A percentile compares a stretch with the other conserved stretches of the same genome.
Conservation (phyloP, 768 basidiomycete genomes). For the Boletus rubescentipes region DNA sequence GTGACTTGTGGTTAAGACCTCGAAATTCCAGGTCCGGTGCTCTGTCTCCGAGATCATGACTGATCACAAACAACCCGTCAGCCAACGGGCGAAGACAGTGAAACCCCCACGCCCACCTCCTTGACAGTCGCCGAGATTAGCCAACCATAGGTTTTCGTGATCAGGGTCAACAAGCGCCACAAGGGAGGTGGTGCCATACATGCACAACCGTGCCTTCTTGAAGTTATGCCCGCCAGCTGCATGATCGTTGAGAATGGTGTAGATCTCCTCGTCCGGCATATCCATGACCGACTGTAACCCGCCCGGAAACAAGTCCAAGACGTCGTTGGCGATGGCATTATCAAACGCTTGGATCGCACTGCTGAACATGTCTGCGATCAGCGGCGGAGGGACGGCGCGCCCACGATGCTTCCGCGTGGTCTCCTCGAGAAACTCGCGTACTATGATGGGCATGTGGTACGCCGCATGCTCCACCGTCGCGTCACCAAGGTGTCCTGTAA, state of each 20-base stretch:
- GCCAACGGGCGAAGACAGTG: conserved; percentile 1
- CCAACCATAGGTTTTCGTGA: conserved; percentile 70
- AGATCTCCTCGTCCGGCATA: conserved; percentile 57
- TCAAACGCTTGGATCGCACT: conserved; percentile 62
- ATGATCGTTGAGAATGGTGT: conserved; percentile 63
- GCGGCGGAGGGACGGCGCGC: conserved; percentile 42
- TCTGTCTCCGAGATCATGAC: conserved; percentile 53
- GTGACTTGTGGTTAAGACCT: conserved; percentile 63
- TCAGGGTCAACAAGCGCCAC: conserved; percentile 71
- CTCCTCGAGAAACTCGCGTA: conserved; percentile 55
- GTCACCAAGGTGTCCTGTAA: conserved; percentile 65
- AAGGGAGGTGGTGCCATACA: conserved; percentile 79
- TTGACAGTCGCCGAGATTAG: conserved; percentile 80
- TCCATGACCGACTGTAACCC: conserved; percentile 49
- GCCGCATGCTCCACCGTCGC: conserved; percentile 69
- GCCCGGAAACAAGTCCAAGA: conserved; percentile 58
- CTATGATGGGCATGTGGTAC: conserved; percentile 65
- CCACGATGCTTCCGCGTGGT: conserved; percentile 38
- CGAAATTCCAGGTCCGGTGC: conserved; percentile 55
- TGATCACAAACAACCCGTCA: conserved; percentile 23
- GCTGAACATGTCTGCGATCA: conserved; percentile 56
- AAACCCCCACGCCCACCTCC: conserved; percentile 48
- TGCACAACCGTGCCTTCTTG: conserved; percentile 65
- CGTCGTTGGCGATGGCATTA: conserved; percentile 64
- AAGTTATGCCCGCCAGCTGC: conserved; percentile 56